Percentiles rank a stretch among this genome's conserved stretches.
Conservation (phyloP, 2,329 filamentous ascomycete genomes). For the Colletotrichum neosansevieriae region DNA sequence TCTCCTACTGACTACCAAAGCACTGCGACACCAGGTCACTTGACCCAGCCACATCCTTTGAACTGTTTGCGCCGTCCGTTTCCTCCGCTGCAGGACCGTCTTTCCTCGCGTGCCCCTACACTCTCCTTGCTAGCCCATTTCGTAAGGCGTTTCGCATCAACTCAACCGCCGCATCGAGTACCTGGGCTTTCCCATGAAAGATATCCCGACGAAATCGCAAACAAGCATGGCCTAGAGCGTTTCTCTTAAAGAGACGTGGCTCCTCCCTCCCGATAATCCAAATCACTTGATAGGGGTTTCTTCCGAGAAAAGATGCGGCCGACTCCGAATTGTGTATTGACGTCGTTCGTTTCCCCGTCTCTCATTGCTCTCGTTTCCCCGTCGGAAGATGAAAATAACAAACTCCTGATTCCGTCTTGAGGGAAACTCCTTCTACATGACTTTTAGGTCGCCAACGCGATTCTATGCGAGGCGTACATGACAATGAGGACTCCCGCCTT, state of each 20-base stretch:
- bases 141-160: conserved; percentile 13
- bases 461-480: conserved; percentile 42
- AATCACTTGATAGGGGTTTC: conserved; percentile 31
- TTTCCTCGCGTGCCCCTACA: conserved; percentile 37
- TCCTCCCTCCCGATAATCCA: conserved; percentile 20
- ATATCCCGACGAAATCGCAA: conserved; percentile 28
- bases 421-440: conserved; percentile 43
- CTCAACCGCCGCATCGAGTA: conserved; percentile 13
- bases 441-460: conserved; percentile 40
- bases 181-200: conserved; percentile 12
- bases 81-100: conserved; percentile 26
- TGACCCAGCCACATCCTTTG: conserved; percentile 21
- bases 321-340: conserved; percentile 37
- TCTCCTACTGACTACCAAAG: conserved; percentile 29
- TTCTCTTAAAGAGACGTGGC: not conserved
- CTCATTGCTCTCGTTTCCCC: conserved; percentile 40
- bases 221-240: conserved; percentile 31
- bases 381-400: conserved; percentile 32
- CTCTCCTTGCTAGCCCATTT: conserved; percentile 34
- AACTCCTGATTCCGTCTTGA: conserved; percentile 38
- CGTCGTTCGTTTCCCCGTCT: conserved; percentile 36
- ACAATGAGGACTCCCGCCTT: conserved; percentile 39
- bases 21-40: conserved; percentile 34
- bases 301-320: conserved; percentile 33
- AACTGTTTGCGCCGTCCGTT: conserved; percentile 19